Evolutionary conservation across 371 early-diverging fungal genomes (phyloP).

Genomic region (Syncephalis fuscata): DNA sequence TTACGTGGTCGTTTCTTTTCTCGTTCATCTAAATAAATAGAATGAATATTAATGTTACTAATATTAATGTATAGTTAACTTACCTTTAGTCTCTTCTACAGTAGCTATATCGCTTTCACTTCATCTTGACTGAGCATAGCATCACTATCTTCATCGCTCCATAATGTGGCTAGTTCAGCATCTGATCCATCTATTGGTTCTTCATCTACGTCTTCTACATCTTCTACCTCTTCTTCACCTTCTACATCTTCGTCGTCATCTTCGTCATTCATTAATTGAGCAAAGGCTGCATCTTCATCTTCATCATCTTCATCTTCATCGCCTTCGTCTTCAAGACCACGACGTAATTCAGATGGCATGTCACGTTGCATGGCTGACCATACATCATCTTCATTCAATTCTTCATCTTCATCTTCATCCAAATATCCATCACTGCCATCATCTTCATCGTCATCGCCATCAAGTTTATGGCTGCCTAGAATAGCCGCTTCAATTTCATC

Average conservation of each 20-base stretch:
- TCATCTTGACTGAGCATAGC: slow-evolving; percentile 7
- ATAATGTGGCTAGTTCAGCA: not conserved
- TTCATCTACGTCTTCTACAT: slow-evolving; percentile 7
- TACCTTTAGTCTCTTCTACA: slow-evolving; percentile 7
- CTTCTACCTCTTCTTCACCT: slow-evolving; percentile 1
- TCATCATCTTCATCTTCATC: slow-evolving; percentile 9
- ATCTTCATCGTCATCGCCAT: slow-evolving; percentile 24
- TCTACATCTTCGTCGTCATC: slow-evolving; percentile 13
- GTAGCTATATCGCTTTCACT: slow-evolving; percentile 4
- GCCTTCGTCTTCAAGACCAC: slow-evolving; percentile 11
- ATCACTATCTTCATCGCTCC: slow-evolving; percentile 7
- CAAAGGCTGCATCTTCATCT: slow-evolving; percentile 5
- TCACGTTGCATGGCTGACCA: slow-evolving; percentile 2
- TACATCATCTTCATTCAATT: slow-evolving; percentile 4
- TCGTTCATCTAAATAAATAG: slow-evolving; percentile 4
- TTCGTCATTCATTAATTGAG: slow-evolving; percentile 2
- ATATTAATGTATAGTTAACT: not conserved
- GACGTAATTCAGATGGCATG: slow-evolving; percentile 1
- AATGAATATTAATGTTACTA: not conserved
- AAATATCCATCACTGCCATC: slow-evolving; percentile 11
- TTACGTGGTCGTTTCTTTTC: slow-evolving; percentile 35
- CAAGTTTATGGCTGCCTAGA: no score
- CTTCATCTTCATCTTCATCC: slow-evolving; percentile 19
- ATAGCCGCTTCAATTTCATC: no score
- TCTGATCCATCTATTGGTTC: slow-evolving; percentile 1